Evolutionary conservation across 768 basidiomycete species (phyloP), one percentile per base, ranked within the genome.

Genomic region (Kockovaella imperatae): DNA sequence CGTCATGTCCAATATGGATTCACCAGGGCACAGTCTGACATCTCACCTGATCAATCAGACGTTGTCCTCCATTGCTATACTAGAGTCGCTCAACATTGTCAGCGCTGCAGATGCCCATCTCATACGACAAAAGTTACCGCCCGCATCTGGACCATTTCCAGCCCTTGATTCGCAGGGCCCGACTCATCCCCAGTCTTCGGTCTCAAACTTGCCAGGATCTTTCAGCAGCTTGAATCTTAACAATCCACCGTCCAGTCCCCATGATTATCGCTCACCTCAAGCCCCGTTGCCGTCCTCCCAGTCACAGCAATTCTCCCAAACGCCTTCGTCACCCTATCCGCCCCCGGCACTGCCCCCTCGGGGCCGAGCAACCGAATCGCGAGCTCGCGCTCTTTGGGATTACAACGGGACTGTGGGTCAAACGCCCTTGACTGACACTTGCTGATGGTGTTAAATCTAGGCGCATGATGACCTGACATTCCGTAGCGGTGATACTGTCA

Each of bases 381-480:
- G 51, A 15, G 57, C 53, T 3, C 42, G 51, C 32, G 64, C 64
- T 0, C 39, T 67, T 25, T 67, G 64, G 64, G 64, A 67, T 43
- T 67, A 63, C 40, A 47, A 40, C 31, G 64, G 64, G 8, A 61
- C 48, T 17, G 64, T 66, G 31, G 32, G 63, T 51, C 21, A 14
- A 10, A 31, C 17, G 29, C 17, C 20, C 3, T 26, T 13, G 15
- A 31, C 47, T 52, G 45, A 52, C 35, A 20, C 36, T 32, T 39
- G 45, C 23, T 14, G 21, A 11, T 58, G n/a, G n/a, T n/a, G n/a
- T n/a, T n/a, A n/a, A n/a, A n/a, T n/a, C n/a, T n/a, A 87, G 84
- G 83, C 86, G 31, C 86, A 83, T 5, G 79, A 83, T 25, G 87
- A 91, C 62, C 75, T 91, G 5, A 77, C 80, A 2, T 88, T 91